Percentiles rank a stretch among this genome's conserved stretches.
Evolutionary conservation across 305 asterid genomes (phyloP).

Genomic region (Fraxinus nigra): DNA sequence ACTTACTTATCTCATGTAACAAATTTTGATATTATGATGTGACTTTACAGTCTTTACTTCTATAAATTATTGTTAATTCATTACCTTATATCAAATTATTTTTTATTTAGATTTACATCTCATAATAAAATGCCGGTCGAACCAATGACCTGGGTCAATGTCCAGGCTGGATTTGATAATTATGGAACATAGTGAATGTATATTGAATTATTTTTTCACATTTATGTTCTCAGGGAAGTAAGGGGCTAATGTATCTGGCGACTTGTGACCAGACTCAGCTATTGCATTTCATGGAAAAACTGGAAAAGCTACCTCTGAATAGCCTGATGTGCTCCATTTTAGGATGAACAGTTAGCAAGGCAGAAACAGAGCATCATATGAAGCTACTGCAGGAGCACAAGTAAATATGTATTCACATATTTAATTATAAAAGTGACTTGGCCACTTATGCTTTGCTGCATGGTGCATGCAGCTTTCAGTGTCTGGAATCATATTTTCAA

Average conservation of each 20-base stretch:
- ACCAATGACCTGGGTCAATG: neutral
- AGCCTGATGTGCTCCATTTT: slow-evolving; percentile 33
- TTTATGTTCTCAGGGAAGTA: slow-evolving; percentile 18
- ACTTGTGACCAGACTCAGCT: slow-evolving; percentile 63
- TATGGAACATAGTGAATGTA: neutral
- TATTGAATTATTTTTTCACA: slow-evolving; percentile 15
- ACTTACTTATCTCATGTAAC: neutral
- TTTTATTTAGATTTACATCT: neutral
- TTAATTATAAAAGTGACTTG: neutral
- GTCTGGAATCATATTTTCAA: slow-evolving; percentile 13
- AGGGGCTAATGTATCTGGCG: slow-evolving; percentile 17
- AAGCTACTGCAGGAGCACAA: slow-evolving; percentile 76
- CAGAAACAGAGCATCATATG: slow-evolving; percentile 77
- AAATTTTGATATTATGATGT: neutral
- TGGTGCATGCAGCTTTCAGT: slow-evolving; percentile 2
- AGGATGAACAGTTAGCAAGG: slow-evolving; percentile 66
- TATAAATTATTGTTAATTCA: neutral
- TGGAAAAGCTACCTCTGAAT: slow-evolving; percentile 45
- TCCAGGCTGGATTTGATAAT: neutral
- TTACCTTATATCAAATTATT: neutral
- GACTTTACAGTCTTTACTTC: neutral
- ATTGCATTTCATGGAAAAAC: slow-evolving; percentile 54
- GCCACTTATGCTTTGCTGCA: neutral
- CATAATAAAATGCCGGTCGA: neutral
- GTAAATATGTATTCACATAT: slow-evolving; percentile 38